Conservation (phyloP, 306 rosid species). For the Aeschynomene evenia region DNA sequence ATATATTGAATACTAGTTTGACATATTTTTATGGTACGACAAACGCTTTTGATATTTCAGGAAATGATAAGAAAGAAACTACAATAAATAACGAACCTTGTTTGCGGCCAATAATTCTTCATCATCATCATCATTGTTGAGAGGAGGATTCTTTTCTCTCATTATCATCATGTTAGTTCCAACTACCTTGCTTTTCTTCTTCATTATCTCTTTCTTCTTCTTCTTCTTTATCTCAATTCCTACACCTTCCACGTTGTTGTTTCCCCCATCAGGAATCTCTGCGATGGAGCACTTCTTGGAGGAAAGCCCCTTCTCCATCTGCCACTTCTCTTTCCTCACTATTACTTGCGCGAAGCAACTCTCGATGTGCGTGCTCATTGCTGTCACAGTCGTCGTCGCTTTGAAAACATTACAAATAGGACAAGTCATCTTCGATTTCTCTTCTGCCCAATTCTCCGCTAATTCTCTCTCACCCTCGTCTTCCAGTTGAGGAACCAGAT, state of each 20-base stretch:
- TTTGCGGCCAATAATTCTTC: conserved; percentile 34
- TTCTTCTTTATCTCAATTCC: conserved; percentile 31
- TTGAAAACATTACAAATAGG: conserved; percentile 57
- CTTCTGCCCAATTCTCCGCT: no score
- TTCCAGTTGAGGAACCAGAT: not conserved
- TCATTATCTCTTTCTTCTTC: conserved; percentile 12
- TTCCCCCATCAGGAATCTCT: conserved; percentile 51
- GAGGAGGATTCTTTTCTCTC: conserved; percentile 1
- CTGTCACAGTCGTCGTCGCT: conserved; percentile 43
- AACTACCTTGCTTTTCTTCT: conserved; percentile 35
- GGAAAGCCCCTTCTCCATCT: conserved; percentile 27
- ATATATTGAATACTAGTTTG: no score
- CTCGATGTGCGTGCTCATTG: conserved; percentile 51
- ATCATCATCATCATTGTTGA: conserved; percentile 30
- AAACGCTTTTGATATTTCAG: conserved; percentile 42
- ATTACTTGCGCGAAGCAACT: conserved; percentile 45
- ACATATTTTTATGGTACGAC: no score
- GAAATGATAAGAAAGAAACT: conserved; percentile 20
- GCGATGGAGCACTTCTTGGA: conserved; percentile 69
- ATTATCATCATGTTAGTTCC: conserved; percentile 33
- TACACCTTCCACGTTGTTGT: not conserved
- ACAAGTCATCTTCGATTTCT: conserved; percentile 51
- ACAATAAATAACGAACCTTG: conserved; percentile 47
- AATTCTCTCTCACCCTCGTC: no score
- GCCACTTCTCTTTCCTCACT: conserved; percentile 35